Percentiles rank a stretch among this genome's conserved stretches.
phyloP scores from a whole-genome alignment of 306 rosid species.

The Fragaria vesca region DNA sequence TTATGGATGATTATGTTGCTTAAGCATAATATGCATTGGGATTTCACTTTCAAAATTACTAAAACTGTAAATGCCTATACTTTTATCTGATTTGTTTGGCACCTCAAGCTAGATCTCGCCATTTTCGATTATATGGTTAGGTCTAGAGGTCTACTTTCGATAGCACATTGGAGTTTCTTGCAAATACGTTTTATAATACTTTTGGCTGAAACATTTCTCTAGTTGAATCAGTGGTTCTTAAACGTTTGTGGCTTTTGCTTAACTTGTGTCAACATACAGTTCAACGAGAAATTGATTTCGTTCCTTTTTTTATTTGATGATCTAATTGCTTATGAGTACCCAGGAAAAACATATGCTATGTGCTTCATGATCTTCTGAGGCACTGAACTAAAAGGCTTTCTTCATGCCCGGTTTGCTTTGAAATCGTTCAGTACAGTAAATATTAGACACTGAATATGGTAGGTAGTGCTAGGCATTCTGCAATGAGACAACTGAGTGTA shows the following conservation, averaged over 20 bases:
- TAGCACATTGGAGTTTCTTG: not conserved
- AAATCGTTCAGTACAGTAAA: too few species aligned
- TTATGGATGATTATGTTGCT: not conserved
- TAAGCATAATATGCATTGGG: not conserved
- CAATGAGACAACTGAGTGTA: not conserved
- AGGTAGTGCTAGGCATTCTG: not conserved
- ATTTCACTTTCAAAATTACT: not conserved
- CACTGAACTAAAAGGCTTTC: not conserved
- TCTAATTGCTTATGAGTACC: not conserved
- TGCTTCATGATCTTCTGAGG: not conserved
- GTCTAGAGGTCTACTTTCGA: not conserved
- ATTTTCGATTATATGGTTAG: not conserved
- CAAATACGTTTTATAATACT: not conserved
- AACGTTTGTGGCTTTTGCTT: not conserved
- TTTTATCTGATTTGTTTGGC: not conserved
- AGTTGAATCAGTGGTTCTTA: not conserved
- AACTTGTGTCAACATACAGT: not conserved
- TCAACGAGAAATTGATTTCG: not conserved
- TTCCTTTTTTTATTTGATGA: not conserved
- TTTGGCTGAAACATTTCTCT: not conserved
- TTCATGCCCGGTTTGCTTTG: too few species aligned
- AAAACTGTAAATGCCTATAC: not conserved
- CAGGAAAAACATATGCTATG: not conserved
- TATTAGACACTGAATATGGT: not conserved
- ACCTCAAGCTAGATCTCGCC: not conserved